Evolutionary conservation across 768 basidiomycete genomes (phyloP).

Genomic region (Multifurca ochricompacta): DNA sequence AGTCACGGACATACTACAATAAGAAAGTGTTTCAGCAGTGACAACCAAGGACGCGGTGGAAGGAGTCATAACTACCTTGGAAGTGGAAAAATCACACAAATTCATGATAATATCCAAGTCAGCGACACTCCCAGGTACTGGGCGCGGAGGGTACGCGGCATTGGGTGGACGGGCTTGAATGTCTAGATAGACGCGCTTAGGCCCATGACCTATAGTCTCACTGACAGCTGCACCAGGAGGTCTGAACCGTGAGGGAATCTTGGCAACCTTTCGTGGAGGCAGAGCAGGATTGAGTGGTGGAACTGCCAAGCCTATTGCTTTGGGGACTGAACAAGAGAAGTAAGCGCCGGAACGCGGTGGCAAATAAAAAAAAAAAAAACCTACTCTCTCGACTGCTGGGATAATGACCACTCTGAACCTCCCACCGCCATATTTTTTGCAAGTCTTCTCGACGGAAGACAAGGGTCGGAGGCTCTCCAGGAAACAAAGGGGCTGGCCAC

Average conservation of each 20-base stretch:
- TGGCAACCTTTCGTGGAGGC: conserved; percentile 43
- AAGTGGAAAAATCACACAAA: conserved; percentile 81
- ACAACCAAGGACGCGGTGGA: conserved; percentile 6
- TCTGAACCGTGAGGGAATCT: conserved; percentile 42
- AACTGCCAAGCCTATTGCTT: conserved; percentile 49
- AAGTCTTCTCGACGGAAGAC: conserved; percentile 73
- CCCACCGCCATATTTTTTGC: conserved; percentile 93
- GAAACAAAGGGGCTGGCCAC: conserved; percentile 48
- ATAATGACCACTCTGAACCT: conserved; percentile 88
- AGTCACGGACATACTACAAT: conserved; percentile 89
- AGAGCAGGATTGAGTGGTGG: conserved; percentile 67
- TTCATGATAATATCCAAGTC: conserved; percentile 91
- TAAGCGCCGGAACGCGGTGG: conserved; percentile 1
- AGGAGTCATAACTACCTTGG: conserved; percentile 43
- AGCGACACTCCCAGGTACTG: conserved; percentile 72
- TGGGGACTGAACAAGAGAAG: conserved; percentile 48
- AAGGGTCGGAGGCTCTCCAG: conserved; percentile 58
- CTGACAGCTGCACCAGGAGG: conserved; percentile 41
- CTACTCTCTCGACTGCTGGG: conserved; percentile 73
- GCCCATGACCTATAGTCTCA: conserved; percentile 64
- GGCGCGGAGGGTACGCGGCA: conserved; percentile 81
- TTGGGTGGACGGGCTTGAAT: conserved; percentile 51
- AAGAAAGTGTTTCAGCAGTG: not conserved
- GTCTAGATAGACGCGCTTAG: conserved; percentile 71
- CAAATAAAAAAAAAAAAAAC: conserved; percentile 28